Evolutionary conservation across 768 basidiomycete genomes (phyloP).

Genomic region (Phaeolepiota aurea): DNA sequence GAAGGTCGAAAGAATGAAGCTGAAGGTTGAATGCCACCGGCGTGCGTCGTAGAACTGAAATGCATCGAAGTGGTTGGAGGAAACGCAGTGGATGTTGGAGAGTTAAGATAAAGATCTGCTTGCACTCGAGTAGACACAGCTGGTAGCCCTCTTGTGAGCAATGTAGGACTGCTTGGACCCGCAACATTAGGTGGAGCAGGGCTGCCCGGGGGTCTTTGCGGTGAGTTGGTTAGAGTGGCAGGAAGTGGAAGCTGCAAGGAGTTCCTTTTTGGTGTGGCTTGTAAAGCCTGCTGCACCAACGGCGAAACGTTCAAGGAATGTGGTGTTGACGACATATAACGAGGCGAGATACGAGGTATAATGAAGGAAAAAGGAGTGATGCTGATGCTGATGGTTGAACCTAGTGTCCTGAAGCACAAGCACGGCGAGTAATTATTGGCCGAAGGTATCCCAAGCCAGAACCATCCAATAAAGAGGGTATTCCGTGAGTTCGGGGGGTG

Average conservation of each 20-base stretch:
- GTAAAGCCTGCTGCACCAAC: constrained; percentile 13
- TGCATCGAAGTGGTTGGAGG: constrained; percentile 14
- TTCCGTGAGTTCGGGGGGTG: too few species aligned
- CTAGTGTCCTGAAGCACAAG: not conserved
- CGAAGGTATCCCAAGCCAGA: too few species aligned
- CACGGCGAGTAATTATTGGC: too few species aligned
- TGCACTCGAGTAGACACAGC: not conserved
- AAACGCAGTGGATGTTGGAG: constrained; percentile 7
- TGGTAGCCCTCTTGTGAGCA: constrained; percentile 1
- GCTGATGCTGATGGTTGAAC: constrained; percentile 5
- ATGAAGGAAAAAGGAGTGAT: constrained; percentile 3
- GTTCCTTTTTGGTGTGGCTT: constrained; percentile 12
- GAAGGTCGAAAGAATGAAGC: constrained; percentile 74
- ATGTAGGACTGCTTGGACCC: constrained; percentile 10
- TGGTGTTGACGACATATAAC: constrained; percentile 16
- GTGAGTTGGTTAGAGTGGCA: constrained; percentile 19
- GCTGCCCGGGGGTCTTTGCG: constrained; percentile 7
- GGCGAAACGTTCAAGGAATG: constrained; percentile 16
- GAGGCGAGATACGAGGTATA: constrained; percentile 1
- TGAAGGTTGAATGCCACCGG: constrained; percentile 69
- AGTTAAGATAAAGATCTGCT: not conserved
- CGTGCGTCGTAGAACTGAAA: constrained; percentile 46
- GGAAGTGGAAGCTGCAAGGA: constrained; percentile 26
- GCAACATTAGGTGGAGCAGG: constrained; percentile 5
- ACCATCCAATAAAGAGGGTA: too few species aligned